Conservation (phyloP, 2,329 filamentous ascomycete species). For the Diaporthe amygdali region DNA sequence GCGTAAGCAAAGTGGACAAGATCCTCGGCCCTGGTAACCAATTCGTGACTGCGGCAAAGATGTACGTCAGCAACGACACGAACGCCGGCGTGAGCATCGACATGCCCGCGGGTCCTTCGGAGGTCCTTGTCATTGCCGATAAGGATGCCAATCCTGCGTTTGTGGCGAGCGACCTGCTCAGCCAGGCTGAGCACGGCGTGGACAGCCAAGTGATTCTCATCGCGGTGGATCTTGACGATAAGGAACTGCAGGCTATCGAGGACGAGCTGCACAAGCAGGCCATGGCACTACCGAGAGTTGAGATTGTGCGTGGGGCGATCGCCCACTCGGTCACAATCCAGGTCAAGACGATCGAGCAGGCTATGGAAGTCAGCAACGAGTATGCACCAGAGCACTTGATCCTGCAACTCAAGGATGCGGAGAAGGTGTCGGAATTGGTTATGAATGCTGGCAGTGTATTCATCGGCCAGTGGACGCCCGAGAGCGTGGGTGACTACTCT, state of each 20-base stretch:
- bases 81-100: constrained; percentile 95
- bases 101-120: constrained; percentile 96
- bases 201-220: constrained; percentile 96
- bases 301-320: constrained; percentile 90
- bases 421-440: constrained; percentile 76
- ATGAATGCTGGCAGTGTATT: constrained; percentile 97
- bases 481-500: constrained; percentile 97
- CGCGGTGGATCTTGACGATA: constrained; percentile 77
- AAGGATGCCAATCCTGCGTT: constrained; percentile 88
- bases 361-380: constrained; percentile 83
- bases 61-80: constrained; percentile 97
- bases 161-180: constrained; percentile 92
- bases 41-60: constrained; percentile 98
- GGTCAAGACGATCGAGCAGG: constrained; percentile 73
- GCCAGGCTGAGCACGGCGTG: constrained; percentile 94
- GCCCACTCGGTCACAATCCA: constrained; percentile 88
- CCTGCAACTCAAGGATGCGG: constrained; percentile 81
- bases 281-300: constrained; percentile 83
- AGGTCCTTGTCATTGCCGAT: constrained; percentile 96
- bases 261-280: constrained; percentile 90
- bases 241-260: constrained; percentile 81
- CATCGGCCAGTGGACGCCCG: constrained; percentile 93
- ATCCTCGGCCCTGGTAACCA: constrained; percentile 97
- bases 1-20: constrained; percentile 96
- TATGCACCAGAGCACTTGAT: constrained; percentile 98